Base-by-base conservation (phyloP, 2,329 filamentous ascomycete species). In the Xylariaceae sp. region DNA sequence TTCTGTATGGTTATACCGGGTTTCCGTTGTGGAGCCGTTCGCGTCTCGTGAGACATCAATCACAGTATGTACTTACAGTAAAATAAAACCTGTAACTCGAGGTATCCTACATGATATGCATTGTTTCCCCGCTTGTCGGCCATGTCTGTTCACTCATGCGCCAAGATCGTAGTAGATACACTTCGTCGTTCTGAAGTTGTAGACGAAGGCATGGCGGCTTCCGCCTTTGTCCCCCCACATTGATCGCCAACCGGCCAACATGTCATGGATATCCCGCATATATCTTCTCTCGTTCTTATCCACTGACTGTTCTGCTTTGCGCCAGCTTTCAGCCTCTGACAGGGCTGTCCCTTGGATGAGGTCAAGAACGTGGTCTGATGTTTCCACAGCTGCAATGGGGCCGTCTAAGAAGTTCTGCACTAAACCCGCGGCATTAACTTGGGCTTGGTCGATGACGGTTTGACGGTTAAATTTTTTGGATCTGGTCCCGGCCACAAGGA, bases 381-480 rank as follows among this genome's bases (percentile, higher is more conserved):
- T 91, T 73, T 97, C 93, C 46, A 97, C 87, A 1, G 92, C 93
- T 8, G 89, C 83, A 53, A 97, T 89, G 0, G 92, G 91, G 0
- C 90, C 90, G 24, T 88, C 82, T 4, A 90, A 77, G 61, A 91
- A 91, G 4, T 82, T 83, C 26, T 87, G 83, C 10, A 91, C 81
- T 29, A 92, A 78, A 50, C 82, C 83, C 24, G 83, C 79, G 4
- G 78, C 79, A 59, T 76, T 79, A 51, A 68, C 70, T 72, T 84
- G 84, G 57, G 87, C 87, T 61, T 92, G 88, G 69, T 96, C 91
- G 41, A 97, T 86, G 43, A 97, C 91, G 23, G 87, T 87, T 67
- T 86, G 86, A 47, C 93, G 86, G 73, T 96, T 97, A 59, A 88
- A 89, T 76, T 97, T 97, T 73, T 96, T 97, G 71, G 87, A 91